Evolutionary conservation across 176 grass and related monocot species (phyloP), one percentile per base, ranked within the genome.

Genomic region (Pontederia crassipes): DNA sequence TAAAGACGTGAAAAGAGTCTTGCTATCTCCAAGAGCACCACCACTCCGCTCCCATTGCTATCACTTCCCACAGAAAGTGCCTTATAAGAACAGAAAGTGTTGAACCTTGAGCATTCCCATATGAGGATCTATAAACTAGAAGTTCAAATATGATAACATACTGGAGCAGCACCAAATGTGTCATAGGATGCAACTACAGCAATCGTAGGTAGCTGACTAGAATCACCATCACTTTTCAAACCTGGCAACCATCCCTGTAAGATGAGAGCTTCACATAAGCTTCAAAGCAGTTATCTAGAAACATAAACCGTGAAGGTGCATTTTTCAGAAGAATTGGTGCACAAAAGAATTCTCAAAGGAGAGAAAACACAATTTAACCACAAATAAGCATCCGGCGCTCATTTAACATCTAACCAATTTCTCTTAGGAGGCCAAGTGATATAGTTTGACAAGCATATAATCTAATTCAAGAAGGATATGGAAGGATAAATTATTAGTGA

Each of bases 121-220:
- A 65, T 62, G 18, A 49, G 72, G 26, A 65, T 65, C 64, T 5
- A 45, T 49, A 8, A 45, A 74, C 52, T 16, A 58, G n/a, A 55
- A 69, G 54, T 64, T 54, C 32, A 40, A 40, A 40, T 52, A 12
- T 14, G 17, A 73, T 47, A 74, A 51, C 79, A 68, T 98, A 98
- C 93, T 51, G 93, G 93, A 46, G 82, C 93, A 83, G 93, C 79
- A 71, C 93, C 84, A 64, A 98, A 98, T 63, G 93, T 98, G 74
- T 98, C 93, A 81, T 98, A 98, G 58, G 86, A 86, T 77, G 93
- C 84, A 83, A 98, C 93, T 70, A 92, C 85, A 68, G 93, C 93
- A 67, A 97, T 91, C n/a, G 93, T 97, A 24, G 87, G 87, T 61
- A 98, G 93, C 68, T 98, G 87, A 70, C 85, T 83, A 13, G 74